Conservation (phyloP, 108 stramenopile species). For the Pseudonitzschia multiseries region DNA sequence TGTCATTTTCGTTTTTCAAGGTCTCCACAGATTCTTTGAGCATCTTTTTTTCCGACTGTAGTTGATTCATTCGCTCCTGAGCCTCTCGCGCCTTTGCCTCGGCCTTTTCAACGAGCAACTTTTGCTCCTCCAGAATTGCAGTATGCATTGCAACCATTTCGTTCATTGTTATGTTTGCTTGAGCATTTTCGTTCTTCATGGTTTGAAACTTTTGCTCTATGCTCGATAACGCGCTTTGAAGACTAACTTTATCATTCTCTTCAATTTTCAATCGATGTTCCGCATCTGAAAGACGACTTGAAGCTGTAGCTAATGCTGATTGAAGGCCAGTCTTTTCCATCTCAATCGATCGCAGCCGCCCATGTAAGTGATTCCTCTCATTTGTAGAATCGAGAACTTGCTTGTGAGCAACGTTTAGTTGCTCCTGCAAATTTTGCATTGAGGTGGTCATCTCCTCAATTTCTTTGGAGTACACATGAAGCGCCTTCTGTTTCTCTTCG, state of each 20-base stretch:
- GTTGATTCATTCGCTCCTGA: not conserved
- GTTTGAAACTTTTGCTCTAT: not conserved
- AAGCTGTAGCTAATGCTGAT: not conserved
- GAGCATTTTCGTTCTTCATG: slow-evolving; percentile 3
- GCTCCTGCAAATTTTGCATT: not conserved
- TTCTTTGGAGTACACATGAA: not conserved
- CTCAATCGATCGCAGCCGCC: not conserved
- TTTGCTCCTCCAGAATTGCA: not conserved
- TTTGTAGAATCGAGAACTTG: not conserved
- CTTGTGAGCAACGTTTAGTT: not conserved
- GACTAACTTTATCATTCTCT: not conserved
- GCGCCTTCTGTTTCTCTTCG: not conserved
- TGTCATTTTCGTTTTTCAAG: not conserved
- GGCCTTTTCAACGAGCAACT: not conserved
- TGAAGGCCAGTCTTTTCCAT: not conserved
- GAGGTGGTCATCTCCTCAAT: not conserved
- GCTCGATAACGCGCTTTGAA: not conserved
- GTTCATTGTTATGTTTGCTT: not conserved
- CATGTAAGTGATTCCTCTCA: not conserved
- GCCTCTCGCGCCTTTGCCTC: not conserved
- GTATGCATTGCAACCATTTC: not conserved
- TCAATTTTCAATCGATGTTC: not conserved
- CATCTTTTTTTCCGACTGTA: not conserved
- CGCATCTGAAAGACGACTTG: not conserved
- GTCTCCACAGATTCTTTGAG: not conserved